Base-by-base conservation (phyloP, 2,329 filamentous ascomycete genomes). In the Botrytis cinerea region DNA sequence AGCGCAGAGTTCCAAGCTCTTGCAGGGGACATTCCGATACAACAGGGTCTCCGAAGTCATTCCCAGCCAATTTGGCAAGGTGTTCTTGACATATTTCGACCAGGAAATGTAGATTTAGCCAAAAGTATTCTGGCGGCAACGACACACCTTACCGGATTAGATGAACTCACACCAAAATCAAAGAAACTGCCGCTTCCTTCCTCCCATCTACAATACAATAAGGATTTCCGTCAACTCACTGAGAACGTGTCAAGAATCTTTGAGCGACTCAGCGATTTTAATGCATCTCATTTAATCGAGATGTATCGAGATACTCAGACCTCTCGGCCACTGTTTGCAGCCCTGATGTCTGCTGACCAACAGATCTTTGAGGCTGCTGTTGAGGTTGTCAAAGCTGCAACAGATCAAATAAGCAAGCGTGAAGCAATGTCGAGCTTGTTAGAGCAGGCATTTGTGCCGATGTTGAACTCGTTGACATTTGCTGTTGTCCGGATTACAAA, bases 361-460 rank as follows among this genome's bases (percentile, higher is more conserved):
- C 87, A 90, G 73, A 91, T 96, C 48, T 94, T 93, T 75, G 91
- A 95, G 80, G 92, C 93, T 25, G 91, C 93, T 1, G 88, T 95
- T 10, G 92, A 94, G 77, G 84, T 98, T 43, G 87, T 98, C 76
- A 97, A 97, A 82, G 90, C 90, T 51, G 89, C 95, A 78, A 96
- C 93, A 51, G 88, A 88, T 14, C 90, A 97, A 81, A 80, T 84
- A 48, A 84, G 83, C 32, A 86, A 87, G 68, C 82, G 83, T 54
- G 86, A 87, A 22, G 86, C 87, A 9, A 81, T 89, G n/a, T 80
- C 80, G 16, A 83, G 81, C 75, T 80, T 88, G 75, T 79, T 88
- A 4, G 81, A 84, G 61, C 78, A 82, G n/a, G 82, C 85, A 43
- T 85, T 87, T 62, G 80, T 80, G 20, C 81, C 82, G 4, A 84